A percentile compares a stretch with the other conserved stretches of the same genome.
Conservation (phyloP, 495 filamentous ascomycete genomes). For the Lophiotrema nucula region DNA sequence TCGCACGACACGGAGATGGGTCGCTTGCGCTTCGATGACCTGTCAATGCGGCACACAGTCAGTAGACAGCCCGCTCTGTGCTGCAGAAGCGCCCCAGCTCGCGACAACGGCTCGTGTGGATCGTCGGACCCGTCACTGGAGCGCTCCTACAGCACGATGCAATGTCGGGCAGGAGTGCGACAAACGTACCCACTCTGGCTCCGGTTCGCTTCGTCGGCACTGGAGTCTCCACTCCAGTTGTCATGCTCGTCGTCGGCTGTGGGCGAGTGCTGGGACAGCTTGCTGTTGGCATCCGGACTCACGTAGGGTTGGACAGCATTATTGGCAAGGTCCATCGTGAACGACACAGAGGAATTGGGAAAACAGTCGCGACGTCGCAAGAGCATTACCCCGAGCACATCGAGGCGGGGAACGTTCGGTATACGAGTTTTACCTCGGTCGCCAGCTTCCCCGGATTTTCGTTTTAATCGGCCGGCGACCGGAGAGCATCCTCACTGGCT, state of each 20-base stretch:
- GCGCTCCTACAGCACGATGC: no score
- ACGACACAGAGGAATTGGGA: background rate
- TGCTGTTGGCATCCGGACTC: constrained; percentile 19
- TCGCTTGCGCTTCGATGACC: constrained; percentile 51
- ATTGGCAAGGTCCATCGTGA: constrained; percentile 22
- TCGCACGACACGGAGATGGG: constrained; percentile 70
- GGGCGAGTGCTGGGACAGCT: constrained; percentile 32
- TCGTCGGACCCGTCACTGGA: no score
- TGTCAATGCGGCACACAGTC: no score
- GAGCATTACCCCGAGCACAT: constrained; percentile 6
- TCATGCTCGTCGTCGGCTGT: constrained; percentile 28
- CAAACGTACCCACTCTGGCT: constrained; percentile 41
- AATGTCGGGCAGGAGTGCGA: no score
- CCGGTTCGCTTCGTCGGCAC: constrained; percentile 38
- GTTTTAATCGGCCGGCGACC: background rate
- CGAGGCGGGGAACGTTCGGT: constrained; percentile 6
- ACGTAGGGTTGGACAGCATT: constrained; percentile 16
- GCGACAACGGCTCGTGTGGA: no score
- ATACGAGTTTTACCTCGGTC: background rate
- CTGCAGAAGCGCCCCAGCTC: no score
- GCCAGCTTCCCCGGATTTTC: constrained; percentile 11
- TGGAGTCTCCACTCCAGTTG: constrained; percentile 34
- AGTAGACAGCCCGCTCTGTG: no score
- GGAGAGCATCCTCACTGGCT: background rate
- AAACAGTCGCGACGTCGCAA: constrained; percentile 2